phyloP scores from a whole-genome alignment of 805 yeast genomes.

The Candida dajiaensis region DNA sequence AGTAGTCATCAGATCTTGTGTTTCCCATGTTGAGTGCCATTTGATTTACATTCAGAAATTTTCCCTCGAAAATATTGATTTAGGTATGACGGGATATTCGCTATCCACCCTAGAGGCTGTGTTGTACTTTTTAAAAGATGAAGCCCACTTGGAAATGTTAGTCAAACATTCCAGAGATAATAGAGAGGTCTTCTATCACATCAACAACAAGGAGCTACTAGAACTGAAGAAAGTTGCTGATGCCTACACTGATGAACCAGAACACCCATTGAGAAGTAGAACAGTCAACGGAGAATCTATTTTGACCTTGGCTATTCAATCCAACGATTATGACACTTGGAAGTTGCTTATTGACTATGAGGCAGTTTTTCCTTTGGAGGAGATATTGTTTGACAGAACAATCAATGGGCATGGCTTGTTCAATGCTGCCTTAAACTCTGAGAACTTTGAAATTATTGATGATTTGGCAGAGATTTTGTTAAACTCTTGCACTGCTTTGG shows the following conservation, averaged over 20 bases:
- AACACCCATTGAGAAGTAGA: slow-evolving; percentile 30
- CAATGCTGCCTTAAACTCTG: slow-evolving; percentile 53
- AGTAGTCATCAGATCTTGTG: slow-evolving; percentile 59
- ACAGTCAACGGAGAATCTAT: slow-evolving; percentile 65
- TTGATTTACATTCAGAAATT: slow-evolving; percentile 61
- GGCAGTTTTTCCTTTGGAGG: slow-evolving; percentile 55
- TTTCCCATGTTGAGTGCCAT: slow-evolving; percentile 55
- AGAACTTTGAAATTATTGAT: slow-evolving; percentile 39
- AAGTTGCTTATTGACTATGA: slow-evolving; percentile 40
- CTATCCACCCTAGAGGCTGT: slow-evolving; percentile 83
- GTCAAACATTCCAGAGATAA: slow-evolving; percentile 40
- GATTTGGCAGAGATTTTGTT: slow-evolving; percentile 41
- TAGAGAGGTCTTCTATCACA: slow-evolving; percentile 45
- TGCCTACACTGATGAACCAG: slow-evolving; percentile 17
- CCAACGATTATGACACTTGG: slow-evolving; percentile 41
- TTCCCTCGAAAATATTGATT: slow-evolving; percentile 38
- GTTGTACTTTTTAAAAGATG: slow-evolving; percentile 49
- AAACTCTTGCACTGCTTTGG: slow-evolving; percentile 37
- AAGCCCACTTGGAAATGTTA: slow-evolving; percentile 32
- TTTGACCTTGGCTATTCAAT: slow-evolving; percentile 53
- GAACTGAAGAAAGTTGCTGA: slow-evolving; percentile 23
- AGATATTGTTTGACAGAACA: slow-evolving; percentile 57
- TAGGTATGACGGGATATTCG: slow-evolving; percentile 70
- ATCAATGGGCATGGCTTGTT: slow-evolving; percentile 51
- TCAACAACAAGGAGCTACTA: slow-evolving; percentile 30